Base-by-base conservation (phyloP, 306 rosid species). In the Prunus salicina region DNA sequence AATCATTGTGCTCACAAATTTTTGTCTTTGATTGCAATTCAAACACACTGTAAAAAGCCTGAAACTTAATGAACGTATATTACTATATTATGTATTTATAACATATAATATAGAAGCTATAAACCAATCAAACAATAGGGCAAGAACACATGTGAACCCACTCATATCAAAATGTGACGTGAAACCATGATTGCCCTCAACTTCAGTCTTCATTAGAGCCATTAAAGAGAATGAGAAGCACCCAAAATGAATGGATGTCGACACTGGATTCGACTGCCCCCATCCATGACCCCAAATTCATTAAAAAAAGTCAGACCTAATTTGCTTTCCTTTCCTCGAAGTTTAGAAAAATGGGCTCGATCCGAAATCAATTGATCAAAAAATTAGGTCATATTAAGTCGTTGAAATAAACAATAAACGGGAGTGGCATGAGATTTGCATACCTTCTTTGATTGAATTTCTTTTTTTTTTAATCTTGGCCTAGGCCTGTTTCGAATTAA, bases 1-100 rank as follows among this genome's bases (percentile, higher is more conserved):
- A 79, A 79, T 78, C 47, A 83, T 78, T 74, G 57, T 75, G 69
- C 81, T 75, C 86, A 50, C 80, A 57, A 64, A 14, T 49, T 53
- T 51, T 70, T 66, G 70, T 70, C 76, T 78, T 69, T 69, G 50
- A 62, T 43, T 41, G 71, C 76, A 68, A 80, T 68, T 50, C 61
- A 51, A 41, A 69, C 52, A 69, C 2, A 49, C 52, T 56, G 77
- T 67, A 47, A 71, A 76, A 57, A 28, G 67, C 77, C 32, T 50
- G 47, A 28, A 38, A 38, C 43, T 71, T 13, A 41, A 51, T 66
- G 30, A 32, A 56, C 18, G 65, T 32, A 7, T 38, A 38, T 38
- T 38, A 7, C 7, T 32, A 7, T 38, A 38, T 38, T 38, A 7
- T 38, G 9, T 75, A 30, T 28, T 65, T 19, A 20, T 3, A 69